These are phyloP conservation scores for Fusarium poae DNA, from an alignment of 2,329 filamentous ascomycete genomes.

Conservation along the genomic window DNA sequence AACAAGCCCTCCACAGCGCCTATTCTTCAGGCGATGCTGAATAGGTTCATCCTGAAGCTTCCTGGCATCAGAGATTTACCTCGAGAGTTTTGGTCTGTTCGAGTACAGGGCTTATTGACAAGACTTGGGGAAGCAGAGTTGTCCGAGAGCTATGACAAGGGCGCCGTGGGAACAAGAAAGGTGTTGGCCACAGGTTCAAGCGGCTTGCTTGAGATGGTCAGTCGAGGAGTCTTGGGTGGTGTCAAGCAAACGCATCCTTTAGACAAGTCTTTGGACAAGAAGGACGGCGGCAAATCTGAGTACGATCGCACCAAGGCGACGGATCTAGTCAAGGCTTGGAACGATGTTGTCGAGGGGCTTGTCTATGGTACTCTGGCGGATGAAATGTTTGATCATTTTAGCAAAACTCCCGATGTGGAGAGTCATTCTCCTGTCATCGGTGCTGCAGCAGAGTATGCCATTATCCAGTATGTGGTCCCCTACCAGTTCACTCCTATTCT, in stretches of 20 bases:
- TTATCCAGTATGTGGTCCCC: slow-evolving; percentile 72
- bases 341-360: slow-evolving; percentile 73
- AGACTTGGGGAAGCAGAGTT: slow-evolving; percentile 76
- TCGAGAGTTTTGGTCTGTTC: slow-evolving; percentile 73
- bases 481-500: slow-evolving; percentile 7
- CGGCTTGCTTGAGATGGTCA: slow-evolving; percentile 76
- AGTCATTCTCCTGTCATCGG: slow-evolving; percentile 72
- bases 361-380: slow-evolving; percentile 78
- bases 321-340: slow-evolving; percentile 74
- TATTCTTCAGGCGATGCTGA: slow-evolving; percentile 76
- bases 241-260: slow-evolving; percentile 33
- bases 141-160: slow-evolving; percentile 87
- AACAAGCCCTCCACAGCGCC: slow-evolving; percentile 66
- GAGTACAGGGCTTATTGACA: slow-evolving; percentile 70
- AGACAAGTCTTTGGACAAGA: slow-evolving; percentile 15
- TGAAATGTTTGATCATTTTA: slow-evolving; percentile 71
- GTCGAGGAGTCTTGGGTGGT: slow-evolving; percentile 75
- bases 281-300: slow-evolving; percentile 37
- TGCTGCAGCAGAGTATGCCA: slow-evolving; percentile 73
- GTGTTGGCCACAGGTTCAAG: slow-evolving; percentile 79
- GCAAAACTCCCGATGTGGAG: slow-evolving; percentile 72
- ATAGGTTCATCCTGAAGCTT: slow-evolving; percentile 72
- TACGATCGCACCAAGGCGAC: slow-evolving; percentile 72
- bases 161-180: slow-evolving; percentile 78
- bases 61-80: slow-evolving; percentile 75